Percentiles rank a stretch among this genome's conserved stretches.
These are phyloP conservation scores for Yamadazyma dendronema DNA, from an alignment of 1,139 yeast genomes.

Conservation along the genomic window DNA sequence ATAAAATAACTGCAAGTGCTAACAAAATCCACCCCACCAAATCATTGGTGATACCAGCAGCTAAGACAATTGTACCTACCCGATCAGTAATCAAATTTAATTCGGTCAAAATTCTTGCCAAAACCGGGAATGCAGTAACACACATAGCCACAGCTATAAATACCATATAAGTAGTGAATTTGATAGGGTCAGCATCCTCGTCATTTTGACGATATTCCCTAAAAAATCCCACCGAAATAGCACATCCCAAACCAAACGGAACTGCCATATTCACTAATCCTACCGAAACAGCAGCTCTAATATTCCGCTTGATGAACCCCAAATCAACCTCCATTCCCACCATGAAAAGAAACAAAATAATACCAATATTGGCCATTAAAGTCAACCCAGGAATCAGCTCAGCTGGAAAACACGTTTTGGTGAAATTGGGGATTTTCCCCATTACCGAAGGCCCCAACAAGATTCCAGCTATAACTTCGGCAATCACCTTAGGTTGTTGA, in stretches of 20 bases:
- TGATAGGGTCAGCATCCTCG: slow-evolving; percentile 27
- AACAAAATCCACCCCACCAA: slow-evolving; percentile 79
- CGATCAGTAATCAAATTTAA: slow-evolving; percentile 66
- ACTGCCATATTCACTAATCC: slow-evolving; percentile 70
- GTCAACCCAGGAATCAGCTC: slow-evolving; percentile 63
- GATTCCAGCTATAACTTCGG: slow-evolving; percentile 76
- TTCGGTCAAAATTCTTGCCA: slow-evolving; percentile 75
- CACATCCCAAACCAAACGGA: slow-evolving; percentile 78
- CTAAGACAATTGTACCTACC: slow-evolving; percentile 75
- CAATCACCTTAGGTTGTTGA: slow-evolving; percentile 74
- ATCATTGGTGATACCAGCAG: slow-evolving; percentile 80
- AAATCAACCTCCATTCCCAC: slow-evolving; percentile 78
- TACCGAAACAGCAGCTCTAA: slow-evolving; percentile 60
- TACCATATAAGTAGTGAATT: slow-evolving; percentile 72
- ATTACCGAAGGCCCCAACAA: slow-evolving; percentile 67
- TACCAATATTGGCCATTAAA: slow-evolving; percentile 68
- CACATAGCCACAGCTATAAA: slow-evolving; percentile 80
- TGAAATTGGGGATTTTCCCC: slow-evolving; percentile 69
- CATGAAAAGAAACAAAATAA: slow-evolving; percentile 68
- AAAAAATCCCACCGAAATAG: slow-evolving; percentile 65
- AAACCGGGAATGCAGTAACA: slow-evolving; percentile 81
- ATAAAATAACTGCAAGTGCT: slow-evolving; percentile 72
- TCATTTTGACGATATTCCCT: slow-evolving; percentile 45
- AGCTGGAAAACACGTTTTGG: slow-evolving; percentile 59
- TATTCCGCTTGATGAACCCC: slow-evolving; percentile 56